Evolutionary conservation across 768 basidiomycete genomes (phyloP).

Genomic region (Pulveroboletus ravenelii): DNA sequence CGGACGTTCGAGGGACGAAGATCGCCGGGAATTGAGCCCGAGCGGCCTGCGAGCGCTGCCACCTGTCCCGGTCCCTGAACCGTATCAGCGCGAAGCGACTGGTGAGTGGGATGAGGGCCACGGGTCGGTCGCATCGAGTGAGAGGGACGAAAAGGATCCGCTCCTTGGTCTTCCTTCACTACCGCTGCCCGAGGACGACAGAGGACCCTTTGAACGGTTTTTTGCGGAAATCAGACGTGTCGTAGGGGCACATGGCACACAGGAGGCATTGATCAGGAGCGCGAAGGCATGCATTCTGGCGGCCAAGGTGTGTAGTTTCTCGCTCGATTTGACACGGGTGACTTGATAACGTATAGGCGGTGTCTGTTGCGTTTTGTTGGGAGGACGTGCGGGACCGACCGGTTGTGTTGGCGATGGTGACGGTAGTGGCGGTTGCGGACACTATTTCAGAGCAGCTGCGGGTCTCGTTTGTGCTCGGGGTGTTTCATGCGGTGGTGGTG

Average conservation of each 20-base stretch:
- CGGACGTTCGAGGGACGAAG: slow-evolving; percentile 9
- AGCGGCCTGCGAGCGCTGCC: slow-evolving; percentile 12
- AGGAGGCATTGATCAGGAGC: slow-evolving; percentile 24
- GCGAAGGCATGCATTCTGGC: slow-evolving; percentile 35
- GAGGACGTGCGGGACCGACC: slow-evolving; percentile 24
- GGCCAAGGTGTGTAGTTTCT: slow-evolving; percentile 28
- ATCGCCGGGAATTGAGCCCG: slow-evolving; percentile 10
- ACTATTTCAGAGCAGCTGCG: slow-evolving; percentile 40
- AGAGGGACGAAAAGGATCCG: slow-evolving; percentile 10
- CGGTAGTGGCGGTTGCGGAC: slow-evolving; percentile 40
- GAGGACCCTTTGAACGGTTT: background rate
- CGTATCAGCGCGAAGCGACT: background rate
- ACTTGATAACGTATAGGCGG: slow-evolving; percentile 13
- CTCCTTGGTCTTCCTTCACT: slow-evolving; percentile 15
- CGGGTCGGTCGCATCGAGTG: background rate
- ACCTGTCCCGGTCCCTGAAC: slow-evolving; percentile 10
- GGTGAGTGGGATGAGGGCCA: background rate
- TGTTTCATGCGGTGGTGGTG: slow-evolving; percentile 36
- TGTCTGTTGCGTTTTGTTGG: slow-evolving; percentile 23
- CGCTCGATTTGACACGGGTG: background rate
- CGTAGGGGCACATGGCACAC: slow-evolving; percentile 11
- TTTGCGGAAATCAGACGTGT: background rate
- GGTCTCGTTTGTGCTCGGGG: slow-evolving; percentile 35
- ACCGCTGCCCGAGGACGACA: background rate
- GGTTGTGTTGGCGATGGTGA: slow-evolving; percentile 24